These are phyloP conservation scores for Solanum acaule DNA, from an alignment of 257 asterid genomes.

Conservation along the genomic window DNA sequence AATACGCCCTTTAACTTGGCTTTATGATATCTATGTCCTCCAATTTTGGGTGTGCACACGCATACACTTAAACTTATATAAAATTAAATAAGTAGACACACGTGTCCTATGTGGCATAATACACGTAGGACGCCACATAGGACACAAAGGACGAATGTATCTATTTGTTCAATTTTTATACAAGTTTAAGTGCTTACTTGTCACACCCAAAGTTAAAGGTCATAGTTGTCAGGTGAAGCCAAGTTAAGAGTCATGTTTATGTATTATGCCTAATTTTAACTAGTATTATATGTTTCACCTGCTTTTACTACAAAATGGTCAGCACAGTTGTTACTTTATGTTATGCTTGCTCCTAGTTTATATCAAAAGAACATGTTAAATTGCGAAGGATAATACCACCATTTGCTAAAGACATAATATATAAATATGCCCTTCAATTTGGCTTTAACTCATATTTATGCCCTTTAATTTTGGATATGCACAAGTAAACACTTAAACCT, in stretches of 20 bases:
- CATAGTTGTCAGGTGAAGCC: accelerated
- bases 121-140: too few species aligned
- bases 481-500: too few species aligned
- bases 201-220: background rate
- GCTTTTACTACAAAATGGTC: background rate
- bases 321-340: background rate
- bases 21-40: too few species aligned
- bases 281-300: background rate
- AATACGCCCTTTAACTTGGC: too few species aligned
- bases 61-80: too few species aligned
- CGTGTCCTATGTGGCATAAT: background rate
- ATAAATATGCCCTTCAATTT: too few species aligned
- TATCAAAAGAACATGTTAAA: too few species aligned
- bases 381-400: background rate
- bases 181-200: background rate
- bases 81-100: background rate
- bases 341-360: background rate
- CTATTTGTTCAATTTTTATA: background rate
- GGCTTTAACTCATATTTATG: too few species aligned
- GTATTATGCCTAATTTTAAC: background rate
- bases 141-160: background rate
- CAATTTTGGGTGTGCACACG: accelerated
- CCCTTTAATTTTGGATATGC: too few species aligned
- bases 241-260: background rate
- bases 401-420: background rate